phyloP scores from a whole-genome alignment of 176 grass and related monocot genomes.

The Carex myosuroides region DNA sequence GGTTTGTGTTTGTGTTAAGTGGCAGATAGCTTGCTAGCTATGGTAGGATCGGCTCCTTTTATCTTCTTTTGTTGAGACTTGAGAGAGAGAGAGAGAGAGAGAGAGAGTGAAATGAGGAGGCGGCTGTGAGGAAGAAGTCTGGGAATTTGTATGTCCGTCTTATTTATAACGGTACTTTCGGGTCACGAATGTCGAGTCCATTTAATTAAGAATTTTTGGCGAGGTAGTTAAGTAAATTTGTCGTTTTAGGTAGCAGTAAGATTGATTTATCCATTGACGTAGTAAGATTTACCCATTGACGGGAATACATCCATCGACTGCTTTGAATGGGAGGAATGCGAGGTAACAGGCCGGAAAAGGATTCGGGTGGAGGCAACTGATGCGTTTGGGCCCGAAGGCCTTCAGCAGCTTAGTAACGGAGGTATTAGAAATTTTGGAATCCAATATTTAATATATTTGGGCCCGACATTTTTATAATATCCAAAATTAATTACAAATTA shows the following conservation, averaged over 20 bases:
- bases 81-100: neutral
- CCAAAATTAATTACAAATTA: too few species aligned
- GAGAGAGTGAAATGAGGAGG: neutral
- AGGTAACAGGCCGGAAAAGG: neutral
- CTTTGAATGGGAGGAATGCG: neutral
- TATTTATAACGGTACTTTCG: slow-evolving; percentile 28
- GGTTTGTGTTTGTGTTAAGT: neutral
- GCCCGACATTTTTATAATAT: too few species aligned
- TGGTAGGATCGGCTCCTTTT: neutral
- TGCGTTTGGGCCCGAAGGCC: neutral
- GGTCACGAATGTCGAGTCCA: neutral
- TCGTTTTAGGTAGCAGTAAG: neutral
- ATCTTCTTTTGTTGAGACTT: neutral
- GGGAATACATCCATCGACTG: neutral
- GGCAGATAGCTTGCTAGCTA: neutral
- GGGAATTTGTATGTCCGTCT: slow-evolving; percentile 23
- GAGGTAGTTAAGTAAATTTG: slow-evolving; percentile 7
- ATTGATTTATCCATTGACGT: too few species aligned
- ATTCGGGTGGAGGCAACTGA: neutral
- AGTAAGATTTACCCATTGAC: too few species aligned
- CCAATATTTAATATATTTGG: too few species aligned
- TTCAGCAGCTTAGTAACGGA: neutral
- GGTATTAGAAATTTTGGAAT: too few species aligned
- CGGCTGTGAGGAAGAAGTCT: slow-evolving; percentile 9
- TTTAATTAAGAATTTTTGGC: neutral